phyloP scores from a whole-genome alignment of 2,329 filamentous ascomycete genomes.

The Gyromitra esculenta region DNA sequence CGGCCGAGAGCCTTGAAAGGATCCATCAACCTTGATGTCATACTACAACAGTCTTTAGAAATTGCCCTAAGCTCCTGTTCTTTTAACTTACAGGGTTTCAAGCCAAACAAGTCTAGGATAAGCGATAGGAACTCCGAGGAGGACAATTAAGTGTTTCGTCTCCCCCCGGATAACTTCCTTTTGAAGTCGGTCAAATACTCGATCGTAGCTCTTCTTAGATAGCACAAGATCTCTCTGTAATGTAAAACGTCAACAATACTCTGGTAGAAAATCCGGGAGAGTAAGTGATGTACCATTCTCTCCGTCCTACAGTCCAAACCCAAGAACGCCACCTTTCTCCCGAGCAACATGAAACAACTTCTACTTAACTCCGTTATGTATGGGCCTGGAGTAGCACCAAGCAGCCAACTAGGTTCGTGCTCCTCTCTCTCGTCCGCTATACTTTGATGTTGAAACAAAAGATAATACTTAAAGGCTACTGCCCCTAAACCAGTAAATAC shows the following conservation, averaged over 20 bases:
- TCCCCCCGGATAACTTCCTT: constrained; percentile 82
- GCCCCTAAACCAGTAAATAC: constrained; percentile 90
- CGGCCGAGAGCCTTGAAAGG: constrained; percentile 89
- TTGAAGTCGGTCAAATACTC: constrained; percentile 85
- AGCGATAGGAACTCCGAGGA: constrained; percentile 84
- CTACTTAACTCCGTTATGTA: constrained; percentile 89
- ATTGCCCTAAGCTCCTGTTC: constrained; percentile 58
- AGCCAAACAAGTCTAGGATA: constrained; percentile 80
- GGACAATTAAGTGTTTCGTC: constrained; percentile 87
- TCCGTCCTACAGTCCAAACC: constrained; percentile 93
- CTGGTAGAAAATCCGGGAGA: neutral
- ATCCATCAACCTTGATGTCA: constrained; percentile 86
- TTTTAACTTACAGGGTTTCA: constrained; percentile 71
- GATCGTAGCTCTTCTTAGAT: constrained; percentile 81
- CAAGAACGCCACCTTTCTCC: constrained; percentile 79
- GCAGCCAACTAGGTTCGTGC: constrained; percentile 89
- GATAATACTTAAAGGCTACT: constrained; percentile 97
- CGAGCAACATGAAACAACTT: constrained; percentile 85
- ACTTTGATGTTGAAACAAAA: constrained; percentile 98
- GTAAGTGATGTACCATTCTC: constrained; percentile 68
- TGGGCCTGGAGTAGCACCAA: constrained; percentile 81
- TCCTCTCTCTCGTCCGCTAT: constrained; percentile 80
- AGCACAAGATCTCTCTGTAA: constrained; percentile 76
- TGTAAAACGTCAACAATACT: constrained; percentile 50
- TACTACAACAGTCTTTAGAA: constrained; percentile 65